A percentile compares a stretch with the other conserved stretches of the same genome.
Evolutionary conservation across 345 rosid species (phyloP).

Genomic region (Arabidopsis suecica): DNA sequence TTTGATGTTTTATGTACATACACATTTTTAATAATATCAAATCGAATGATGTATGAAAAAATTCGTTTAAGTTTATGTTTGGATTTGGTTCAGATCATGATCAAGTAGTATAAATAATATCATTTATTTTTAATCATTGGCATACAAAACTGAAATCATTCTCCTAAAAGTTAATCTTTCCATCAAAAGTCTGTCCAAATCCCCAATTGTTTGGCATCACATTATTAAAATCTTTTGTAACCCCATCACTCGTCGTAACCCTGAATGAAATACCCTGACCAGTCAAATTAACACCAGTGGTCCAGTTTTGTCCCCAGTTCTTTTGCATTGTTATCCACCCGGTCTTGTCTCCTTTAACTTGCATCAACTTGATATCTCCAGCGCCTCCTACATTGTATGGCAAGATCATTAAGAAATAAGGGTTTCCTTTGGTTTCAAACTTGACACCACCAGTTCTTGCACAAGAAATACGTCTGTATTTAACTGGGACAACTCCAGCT

Average conservation of each 20-base stretch:
- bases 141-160: background rate
- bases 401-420: conserved; percentile 44
- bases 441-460: conserved; percentile 51
- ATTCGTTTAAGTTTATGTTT: no score
- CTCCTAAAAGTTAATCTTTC: background rate
- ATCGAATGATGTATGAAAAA: no score
- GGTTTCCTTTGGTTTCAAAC: conserved; percentile 50
- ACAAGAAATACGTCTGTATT: conserved; percentile 52
- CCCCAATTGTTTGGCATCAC: background rate
- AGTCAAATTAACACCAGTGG: background rate
- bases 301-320: background rate
- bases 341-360: background rate
- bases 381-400: conserved; percentile 49
- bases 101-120: no score
- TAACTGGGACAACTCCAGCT: conserved; percentile 57
- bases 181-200: background rate
- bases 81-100: no score
- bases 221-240: background rate
- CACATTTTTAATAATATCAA: no score
- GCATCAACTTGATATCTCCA: conserved; percentile 1
- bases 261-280: background rate
- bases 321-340: background rate
- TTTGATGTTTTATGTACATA: no score
- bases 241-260: background rate
- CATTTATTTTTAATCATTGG: no score